phyloP scores from a whole-genome alignment of 129 eudicot species.

The Pseudognaphalium luteoalbum region DNA sequence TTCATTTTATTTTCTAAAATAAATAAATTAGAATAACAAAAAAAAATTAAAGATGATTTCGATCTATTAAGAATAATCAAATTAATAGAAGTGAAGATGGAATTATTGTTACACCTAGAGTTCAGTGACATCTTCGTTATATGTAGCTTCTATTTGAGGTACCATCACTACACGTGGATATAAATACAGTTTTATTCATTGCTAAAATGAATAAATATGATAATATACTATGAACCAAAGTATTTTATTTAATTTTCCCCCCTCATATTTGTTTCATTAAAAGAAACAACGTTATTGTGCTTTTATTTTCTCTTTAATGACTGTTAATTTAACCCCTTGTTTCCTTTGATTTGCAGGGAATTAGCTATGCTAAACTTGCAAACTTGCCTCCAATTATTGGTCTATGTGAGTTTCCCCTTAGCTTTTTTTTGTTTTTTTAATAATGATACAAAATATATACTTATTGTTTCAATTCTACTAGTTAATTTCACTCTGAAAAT shows the following conservation, averaged over 20 bases:
- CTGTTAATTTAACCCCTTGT: not conserved
- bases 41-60: too few relatives aligned
- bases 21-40: too few relatives aligned
- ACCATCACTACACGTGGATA: not conserved
- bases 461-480: too few relatives aligned
- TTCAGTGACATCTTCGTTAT: not conserved
- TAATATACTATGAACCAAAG: too few relatives aligned
- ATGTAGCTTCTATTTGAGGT: not conserved
- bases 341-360: conserved; percentile 69
- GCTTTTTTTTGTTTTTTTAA: not conserved
- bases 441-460: not conserved
- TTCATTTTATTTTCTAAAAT: too few relatives aligned
- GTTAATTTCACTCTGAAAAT: not conserved
- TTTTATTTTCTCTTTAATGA: not conserved
- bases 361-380: conserved; percentile 98
- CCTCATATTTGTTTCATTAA: too few relatives aligned
- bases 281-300: too few relatives aligned
- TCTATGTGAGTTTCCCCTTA: conserved; percentile 58
- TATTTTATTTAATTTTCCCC: too few relatives aligned
- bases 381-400: conserved; percentile 95
- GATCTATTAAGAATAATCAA: too few relatives aligned
- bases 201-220: too few relatives aligned
- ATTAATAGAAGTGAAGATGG: not conserved
- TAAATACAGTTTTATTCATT: not conserved
- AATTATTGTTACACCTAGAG: not conserved